A percentile compares a stretch with the other conserved stretches of the same genome.
These are phyloP conservation scores for Aspergillus clavatus DNA, from an alignment of 2,329 filamentous ascomycete genomes.

Conservation along the genomic window DNA sequence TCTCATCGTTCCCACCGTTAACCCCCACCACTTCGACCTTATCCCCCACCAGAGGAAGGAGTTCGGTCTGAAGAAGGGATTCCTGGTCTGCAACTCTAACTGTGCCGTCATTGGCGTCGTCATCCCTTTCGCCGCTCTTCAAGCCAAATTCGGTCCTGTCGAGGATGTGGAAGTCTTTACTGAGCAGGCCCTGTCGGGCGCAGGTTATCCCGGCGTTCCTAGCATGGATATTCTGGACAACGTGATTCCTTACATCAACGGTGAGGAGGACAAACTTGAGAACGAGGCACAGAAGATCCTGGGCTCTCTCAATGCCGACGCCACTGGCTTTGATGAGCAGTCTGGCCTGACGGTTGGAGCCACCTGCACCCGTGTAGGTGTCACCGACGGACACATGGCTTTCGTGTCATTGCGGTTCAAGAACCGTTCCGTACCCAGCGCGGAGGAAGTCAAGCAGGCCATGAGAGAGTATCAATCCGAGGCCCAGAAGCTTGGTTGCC, in stretches of 20 bases:
- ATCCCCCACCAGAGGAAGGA: slow-evolving; percentile 82
- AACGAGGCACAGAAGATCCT: slow-evolving; percentile 94
- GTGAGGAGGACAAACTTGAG: slow-evolving; percentile 95
- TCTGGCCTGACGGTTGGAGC: slow-evolving; percentile 70
- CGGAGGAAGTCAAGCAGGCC: slow-evolving; percentile 71
- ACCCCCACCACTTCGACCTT: slow-evolving; percentile 78
- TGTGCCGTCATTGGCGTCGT: slow-evolving; percentile 96
- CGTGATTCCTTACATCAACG: slow-evolving; percentile 85
- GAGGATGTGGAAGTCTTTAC: slow-evolving; percentile 80
- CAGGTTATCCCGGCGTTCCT: slow-evolving; percentile 63
- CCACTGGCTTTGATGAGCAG: slow-evolving; percentile 73
- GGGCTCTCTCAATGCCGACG: slow-evolving; percentile 64
- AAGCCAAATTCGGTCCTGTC: slow-evolving; percentile 76
- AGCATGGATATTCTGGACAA: slow-evolving; percentile 97
- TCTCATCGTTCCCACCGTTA: slow-evolving; percentile 91
- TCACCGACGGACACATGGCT: slow-evolving; percentile 92
- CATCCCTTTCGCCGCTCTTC: slow-evolving; percentile 87
- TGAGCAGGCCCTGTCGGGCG: slow-evolving; percentile 89
- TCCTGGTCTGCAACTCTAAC: slow-evolving; percentile 96
- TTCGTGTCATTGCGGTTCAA: slow-evolving; percentile 84
- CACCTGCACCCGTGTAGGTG: slow-evolving; percentile 89
- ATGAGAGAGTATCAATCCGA: slow-evolving; percentile 78
- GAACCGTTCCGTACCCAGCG: slow-evolving; percentile 66
- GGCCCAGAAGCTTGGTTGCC: slow-evolving; percentile 76
- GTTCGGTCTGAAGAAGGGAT: slow-evolving; percentile 71